Percentiles rank a stretch among this genome's conserved stretches.
Evolutionary conservation across 2,329 filamentous ascomycete species (phyloP).

Genomic region (Fusarium odoratissimum): DNA sequence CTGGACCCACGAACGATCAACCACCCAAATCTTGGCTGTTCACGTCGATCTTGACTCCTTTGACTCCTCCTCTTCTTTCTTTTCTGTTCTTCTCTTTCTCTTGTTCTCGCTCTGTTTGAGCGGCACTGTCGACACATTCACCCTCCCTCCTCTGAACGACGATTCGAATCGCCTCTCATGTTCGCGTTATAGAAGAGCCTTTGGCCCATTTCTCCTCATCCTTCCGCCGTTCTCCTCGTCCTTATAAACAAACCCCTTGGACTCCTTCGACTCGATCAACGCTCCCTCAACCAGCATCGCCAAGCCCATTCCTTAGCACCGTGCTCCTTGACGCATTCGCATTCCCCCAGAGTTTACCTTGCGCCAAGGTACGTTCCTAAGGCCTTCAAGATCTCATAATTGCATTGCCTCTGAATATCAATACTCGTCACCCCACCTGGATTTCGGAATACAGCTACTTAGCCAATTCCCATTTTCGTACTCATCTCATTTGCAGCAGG

Average conservation of each 20-base stretch:
- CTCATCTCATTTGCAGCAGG: constrained; percentile 6
- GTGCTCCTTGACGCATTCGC: constrained; percentile 28
- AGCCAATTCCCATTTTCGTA: constrained; percentile 19
- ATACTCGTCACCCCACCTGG: constrained; percentile 36
- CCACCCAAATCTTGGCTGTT: constrained; percentile 30
- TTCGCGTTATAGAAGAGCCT: constrained; percentile 52
- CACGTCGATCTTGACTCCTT: constrained; percentile 40
- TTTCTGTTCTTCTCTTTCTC: constrained; percentile 9
- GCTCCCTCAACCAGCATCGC: constrained; percentile 26
- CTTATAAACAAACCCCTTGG: constrained; percentile 17
- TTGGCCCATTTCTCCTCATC: constrained; percentile 35
- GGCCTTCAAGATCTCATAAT: constrained; percentile 4
- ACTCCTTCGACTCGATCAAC: constrained; percentile 26
- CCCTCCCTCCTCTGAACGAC: not conserved
- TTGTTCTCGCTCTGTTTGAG: constrained; percentile 37
- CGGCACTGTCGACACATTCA: constrained; percentile 20
- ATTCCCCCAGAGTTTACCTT: constrained; percentile 20
- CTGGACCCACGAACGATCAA: constrained; percentile 42
- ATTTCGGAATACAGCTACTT: constrained; percentile 3
- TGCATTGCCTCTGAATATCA: constrained; percentile 3
- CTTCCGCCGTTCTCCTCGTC: constrained; percentile 25
- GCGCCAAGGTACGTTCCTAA: constrained; percentile 35
- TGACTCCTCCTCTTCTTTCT: constrained; percentile 32
- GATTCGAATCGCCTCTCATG: constrained; percentile 46
- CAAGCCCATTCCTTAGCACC: constrained; percentile 25